Base-by-base conservation (phyloP, 306 rosid genomes). In the Abrus precatorius region DNA sequence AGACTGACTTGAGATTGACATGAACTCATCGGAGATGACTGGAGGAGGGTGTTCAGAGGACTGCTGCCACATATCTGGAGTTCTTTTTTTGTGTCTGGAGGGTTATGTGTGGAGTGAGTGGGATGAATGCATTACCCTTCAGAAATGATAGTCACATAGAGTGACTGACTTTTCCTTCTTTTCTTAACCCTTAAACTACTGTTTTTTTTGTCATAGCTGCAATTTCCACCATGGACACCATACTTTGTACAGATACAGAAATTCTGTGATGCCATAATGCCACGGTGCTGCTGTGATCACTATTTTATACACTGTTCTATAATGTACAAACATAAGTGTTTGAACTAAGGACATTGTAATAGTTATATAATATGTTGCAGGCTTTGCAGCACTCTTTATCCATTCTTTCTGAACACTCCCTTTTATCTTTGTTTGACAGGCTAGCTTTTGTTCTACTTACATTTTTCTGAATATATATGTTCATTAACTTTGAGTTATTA, bases 261-360 rank as follows among this genome's bases (percentile, higher is more conserved):
- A 36, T 36, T 36, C 40, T 36, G 40, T 4, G 20, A 36, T 2
- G 40, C 40, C 40, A 36, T 36, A 36, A 4, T 36, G 40, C 40
- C 40, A 36, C 9, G 52, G n/a, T 44, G 49, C 11, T 11, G 9
- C 49, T 11, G 3, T 44, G 49, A 11, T 47, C 52, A 47, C 52
- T 47, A 47, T 47, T 10, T 47, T 12, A 47, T 47, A 9, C 13
- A 47, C 52, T 10, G n/a, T 47, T 47, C 13, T 10, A 47, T 28
- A 9, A 45, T 62, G n/a, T 72, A 49, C n/a, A 32, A 29, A 34
- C 41, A 20, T 8, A 2, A 34, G 27, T 74, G 59, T 41, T 66
- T 64, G 77, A 20, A 63, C 52, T 40, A 8, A 14, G 41, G 70
- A 43, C 69, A 49, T 56, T 43, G 77, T 43, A 60, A 60, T 28